These are phyloP conservation scores for Penstemon newberryi DNA, from an alignment of 257 asterid genomes.

Conservation along the genomic window DNA sequence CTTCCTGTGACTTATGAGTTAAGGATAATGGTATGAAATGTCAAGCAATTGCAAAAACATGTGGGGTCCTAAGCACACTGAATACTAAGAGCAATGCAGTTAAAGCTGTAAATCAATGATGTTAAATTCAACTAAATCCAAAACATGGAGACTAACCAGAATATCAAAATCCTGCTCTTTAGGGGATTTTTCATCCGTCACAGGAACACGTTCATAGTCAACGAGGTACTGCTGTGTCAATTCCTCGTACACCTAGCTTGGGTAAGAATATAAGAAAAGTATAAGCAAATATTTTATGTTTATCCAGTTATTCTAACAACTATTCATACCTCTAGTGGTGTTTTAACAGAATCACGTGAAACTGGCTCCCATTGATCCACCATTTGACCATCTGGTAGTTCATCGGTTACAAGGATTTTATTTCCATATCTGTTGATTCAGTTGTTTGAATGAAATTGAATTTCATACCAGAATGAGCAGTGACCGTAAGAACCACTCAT, in stretches of 20 bases:
- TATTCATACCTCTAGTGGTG: slow-evolving; percentile 81
- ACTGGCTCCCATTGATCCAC: slow-evolving; percentile 99
- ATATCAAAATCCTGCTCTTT: slow-evolving; percentile 96
- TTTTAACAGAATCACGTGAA: slow-evolving; percentile 72
- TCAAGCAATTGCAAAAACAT: slow-evolving; percentile 12
- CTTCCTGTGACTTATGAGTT: not conserved
- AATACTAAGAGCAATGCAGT: slow-evolving; percentile 8
- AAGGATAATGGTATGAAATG: slow-evolving; percentile 6
- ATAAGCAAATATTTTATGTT: slow-evolving; percentile 29
- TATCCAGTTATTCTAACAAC: slow-evolving; percentile 16
- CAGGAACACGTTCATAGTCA: slow-evolving; percentile 92
- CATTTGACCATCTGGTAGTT: slow-evolving; percentile 99
- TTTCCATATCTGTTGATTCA: slow-evolving; percentile 81
- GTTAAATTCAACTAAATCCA: slow-evolving; percentile 21
- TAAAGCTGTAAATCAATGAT: not conserved
- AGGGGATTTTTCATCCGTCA: slow-evolving; percentile 95
- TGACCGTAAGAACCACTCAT: slow-evolving; percentile 12
- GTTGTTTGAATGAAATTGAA: slow-evolving; percentile 29
- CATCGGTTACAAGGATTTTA: slow-evolving; percentile 97
- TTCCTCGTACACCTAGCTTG: slow-evolving; percentile 82
- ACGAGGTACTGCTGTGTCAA: slow-evolving; percentile 78
- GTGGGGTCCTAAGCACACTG: not conserved
- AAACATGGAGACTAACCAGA: slow-evolving; percentile 58
- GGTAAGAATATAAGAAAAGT: slow-evolving; percentile 30
- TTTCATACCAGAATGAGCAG: slow-evolving; percentile 20